A percentile compares a stretch with the other conserved stretches of the same genome.
Conservation (phyloP, 108 stramenopile genomes). For the Fragilaria radians region DNA sequence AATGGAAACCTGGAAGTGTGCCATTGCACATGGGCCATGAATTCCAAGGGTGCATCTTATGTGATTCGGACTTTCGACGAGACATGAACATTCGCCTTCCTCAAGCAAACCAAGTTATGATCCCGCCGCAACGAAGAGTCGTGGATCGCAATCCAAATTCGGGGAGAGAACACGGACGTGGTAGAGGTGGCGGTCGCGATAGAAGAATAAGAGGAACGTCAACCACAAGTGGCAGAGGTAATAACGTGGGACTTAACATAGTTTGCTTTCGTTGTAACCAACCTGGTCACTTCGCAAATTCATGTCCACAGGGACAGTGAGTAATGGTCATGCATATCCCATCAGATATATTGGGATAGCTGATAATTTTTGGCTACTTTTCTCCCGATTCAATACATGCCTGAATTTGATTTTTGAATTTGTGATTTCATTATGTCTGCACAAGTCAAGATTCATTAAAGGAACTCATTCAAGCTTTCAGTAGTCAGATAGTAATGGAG, state of each 20-base stretch:
- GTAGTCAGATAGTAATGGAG: too few species aligned
- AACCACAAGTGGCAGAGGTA: constrained; percentile 8
- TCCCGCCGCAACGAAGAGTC: constrained; percentile 19
- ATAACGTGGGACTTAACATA: constrained; percentile 7
- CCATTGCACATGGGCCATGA: constrained; percentile 67
- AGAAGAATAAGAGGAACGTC: constrained; percentile 4
- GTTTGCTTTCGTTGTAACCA: constrained; percentile 14
- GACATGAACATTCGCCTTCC: constrained; percentile 65
- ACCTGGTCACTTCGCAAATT: constrained; percentile 17
- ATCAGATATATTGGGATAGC: too few species aligned
- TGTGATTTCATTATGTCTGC: too few species aligned
- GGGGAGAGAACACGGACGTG: background rate
- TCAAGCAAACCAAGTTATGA: constrained; percentile 48
- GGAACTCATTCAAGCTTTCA: too few species aligned
- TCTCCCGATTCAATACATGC: too few species aligned
- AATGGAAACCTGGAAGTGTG: constrained; percentile 75
- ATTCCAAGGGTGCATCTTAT: constrained; percentile 58
- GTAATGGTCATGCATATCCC: too few species aligned
- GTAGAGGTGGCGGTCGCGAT: constrained; percentile 6
- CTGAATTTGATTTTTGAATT: too few species aligned
- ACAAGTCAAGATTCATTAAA: too few species aligned
- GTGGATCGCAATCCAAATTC: constrained; percentile 3
- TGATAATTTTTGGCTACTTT: too few species aligned
- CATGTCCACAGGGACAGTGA: constrained; percentile 11
- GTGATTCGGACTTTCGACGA: constrained; percentile 57